Base-by-base conservation (phyloP, 164 flowering plant genomes). In the Stephania japonica region DNA sequence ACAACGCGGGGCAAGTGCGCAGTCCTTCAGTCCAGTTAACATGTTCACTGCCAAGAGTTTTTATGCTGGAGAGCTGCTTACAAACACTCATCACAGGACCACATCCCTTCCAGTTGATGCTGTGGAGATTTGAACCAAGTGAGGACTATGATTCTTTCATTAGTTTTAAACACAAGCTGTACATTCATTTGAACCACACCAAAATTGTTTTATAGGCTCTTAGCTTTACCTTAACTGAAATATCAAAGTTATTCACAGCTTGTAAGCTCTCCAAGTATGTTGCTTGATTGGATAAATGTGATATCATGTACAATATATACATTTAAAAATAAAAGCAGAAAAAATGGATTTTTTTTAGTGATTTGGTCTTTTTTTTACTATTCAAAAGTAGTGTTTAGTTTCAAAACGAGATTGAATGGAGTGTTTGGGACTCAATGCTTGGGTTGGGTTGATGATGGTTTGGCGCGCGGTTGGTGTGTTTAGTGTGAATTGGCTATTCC, bases 1-100 rank as follows among this genome's bases (percentile, higher is more conserved):
- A 64, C 68, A 68, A 16, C 24, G 41, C 64, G 86, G 84, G 72
- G 70, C 74, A 42, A 73, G 8, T 7, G 72, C 73, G 19, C 73
- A 47, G 16, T 71, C 73, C 38, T 80, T 68, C 71, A 86, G 84
- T 63, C 86, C 87, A 9, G 90, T 81, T 68, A 75, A 73, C n/a
- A 74, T 82, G 74, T 71, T 74, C 74, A 83, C 86, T 47, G 88
- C 90, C 65, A 84, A 87, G 77, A 85, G 78, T 72, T 87, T 84
- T 83, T 83, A 80, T 59, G 42, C 81, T 0, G 87, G 87, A 69
- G 72, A 70, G 1, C 75, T 84, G 74, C 83, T 85, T 67, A 91
- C 88, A 62, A 81, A 80, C 2, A 73, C 88, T 50, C 87, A 87
- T 78, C 90, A 86, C 69, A 81, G 94, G 44, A 25, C 77, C 23